Percentiles rank a stretch among this genome's conserved stretches.
phyloP scores from a whole-genome alignment of 345 rosid genomes.

The Syzygium oleosum region DNA sequence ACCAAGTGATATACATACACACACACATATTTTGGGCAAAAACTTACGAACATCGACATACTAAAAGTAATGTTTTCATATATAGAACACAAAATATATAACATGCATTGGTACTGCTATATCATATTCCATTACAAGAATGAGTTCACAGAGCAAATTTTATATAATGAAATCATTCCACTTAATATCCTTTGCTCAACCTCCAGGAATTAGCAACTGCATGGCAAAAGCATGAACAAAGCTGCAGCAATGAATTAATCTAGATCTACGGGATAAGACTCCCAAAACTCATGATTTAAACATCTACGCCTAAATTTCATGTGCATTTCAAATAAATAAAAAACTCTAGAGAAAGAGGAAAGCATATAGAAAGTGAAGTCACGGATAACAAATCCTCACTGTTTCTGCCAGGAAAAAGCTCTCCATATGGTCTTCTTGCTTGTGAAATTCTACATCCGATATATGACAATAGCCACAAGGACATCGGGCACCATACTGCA shows the following conservation, averaged over 20 bases:
- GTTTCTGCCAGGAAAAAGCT: constrained; percentile 99
- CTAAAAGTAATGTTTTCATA: not conserved
- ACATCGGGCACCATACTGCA: constrained; percentile 92
- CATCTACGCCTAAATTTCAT: not conserved
- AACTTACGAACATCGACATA: not conserved
- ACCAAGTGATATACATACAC: not conserved
- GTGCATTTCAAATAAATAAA: too few species aligned
- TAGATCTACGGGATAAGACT: not conserved
- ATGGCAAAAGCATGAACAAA: not conserved
- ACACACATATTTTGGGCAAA: not conserved
- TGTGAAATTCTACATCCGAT: constrained; percentile 83
- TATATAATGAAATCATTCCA: not conserved
- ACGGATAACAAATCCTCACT: constrained; percentile 30
- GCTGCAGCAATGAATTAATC: not conserved
- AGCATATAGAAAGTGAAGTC: not conserved
- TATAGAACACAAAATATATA: not conserved
- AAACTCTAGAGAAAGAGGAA: not conserved
- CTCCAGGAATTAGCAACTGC: not conserved
- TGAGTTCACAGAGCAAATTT: not conserved
- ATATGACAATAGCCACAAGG: constrained; percentile 97
- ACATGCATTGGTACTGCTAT: not conserved
- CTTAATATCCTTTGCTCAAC: not conserved
- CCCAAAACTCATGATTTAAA: not conserved
- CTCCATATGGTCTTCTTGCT: constrained; percentile 94
- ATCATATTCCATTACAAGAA: not conserved